Conservation (phyloP, 169 alveolate genomes). For the Eimeria sp. region DNA sequence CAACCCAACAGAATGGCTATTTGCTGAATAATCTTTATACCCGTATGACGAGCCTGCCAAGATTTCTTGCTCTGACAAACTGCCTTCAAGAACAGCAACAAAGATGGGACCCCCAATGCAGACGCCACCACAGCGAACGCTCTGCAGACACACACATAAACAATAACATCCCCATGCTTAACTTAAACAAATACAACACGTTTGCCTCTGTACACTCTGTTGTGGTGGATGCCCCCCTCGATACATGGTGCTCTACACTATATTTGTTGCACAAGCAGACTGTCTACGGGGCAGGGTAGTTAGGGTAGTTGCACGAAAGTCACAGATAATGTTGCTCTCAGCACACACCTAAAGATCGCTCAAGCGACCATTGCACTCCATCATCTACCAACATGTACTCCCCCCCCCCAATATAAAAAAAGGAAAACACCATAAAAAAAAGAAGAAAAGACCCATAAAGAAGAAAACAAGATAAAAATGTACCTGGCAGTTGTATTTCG, state of each 20-base stretch:
- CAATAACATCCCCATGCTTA: background rate
- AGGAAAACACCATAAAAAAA: background rate
- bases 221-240: background rate
- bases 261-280: background rate
- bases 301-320: too few species aligned
- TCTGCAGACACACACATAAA: constrained; percentile 79
- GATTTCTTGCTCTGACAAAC: constrained; percentile 98
- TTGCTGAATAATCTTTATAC: constrained; percentile 99
- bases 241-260: background rate
- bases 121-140: constrained; percentile 99
- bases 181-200: background rate
- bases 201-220: background rate
- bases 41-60: constrained; percentile 99
- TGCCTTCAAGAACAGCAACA: constrained; percentile 98
- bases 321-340: background rate
- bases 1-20: constrained; percentile 99
- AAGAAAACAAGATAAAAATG: background rate
- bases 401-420: background rate
- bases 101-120: constrained; percentile 99
- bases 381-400: background rate
- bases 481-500: constrained; percentile 97
- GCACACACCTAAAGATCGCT: background rate
- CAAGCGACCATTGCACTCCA: background rate
- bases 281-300: too few species aligned
- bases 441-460: background rate